Conservation (phyloP, 1,284 basidiomycete genomes). For the Stygiomarasmius scandens region DNA sequence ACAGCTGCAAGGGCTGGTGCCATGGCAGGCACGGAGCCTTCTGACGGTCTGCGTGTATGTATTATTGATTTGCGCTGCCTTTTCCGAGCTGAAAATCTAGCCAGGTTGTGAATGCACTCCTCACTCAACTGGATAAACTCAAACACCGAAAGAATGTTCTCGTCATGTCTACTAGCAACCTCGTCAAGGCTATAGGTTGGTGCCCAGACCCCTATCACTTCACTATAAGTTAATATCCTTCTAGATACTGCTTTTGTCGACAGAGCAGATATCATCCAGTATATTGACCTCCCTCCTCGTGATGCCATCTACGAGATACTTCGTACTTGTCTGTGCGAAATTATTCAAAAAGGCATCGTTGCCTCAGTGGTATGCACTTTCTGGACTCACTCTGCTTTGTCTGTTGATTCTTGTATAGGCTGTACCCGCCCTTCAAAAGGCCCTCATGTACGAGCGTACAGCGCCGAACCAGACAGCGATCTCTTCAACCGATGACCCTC, state of each 20-base stretch:
- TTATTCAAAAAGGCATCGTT: constrained; percentile 77
- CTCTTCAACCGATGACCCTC: constrained; percentile 31
- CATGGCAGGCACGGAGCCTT: constrained; percentile 92
- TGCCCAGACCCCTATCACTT: constrained; percentile 4
- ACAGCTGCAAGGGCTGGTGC: constrained; percentile 94
- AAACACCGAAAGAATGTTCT: constrained; percentile 92
- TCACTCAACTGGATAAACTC: constrained; percentile 96
- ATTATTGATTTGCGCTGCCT: not conserved
- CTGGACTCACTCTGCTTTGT: constrained; percentile 5
- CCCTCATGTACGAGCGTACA: constrained; percentile 57
- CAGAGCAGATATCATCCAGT: constrained; percentile 96
- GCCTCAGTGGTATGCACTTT: constrained; percentile 48
- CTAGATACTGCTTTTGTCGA: constrained; percentile 94
- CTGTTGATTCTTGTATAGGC: constrained; percentile 39
- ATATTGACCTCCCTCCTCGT: constrained; percentile 86
- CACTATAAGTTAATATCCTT: not conserved
- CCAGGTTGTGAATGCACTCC: constrained; percentile 95
- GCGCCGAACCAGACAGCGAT: constrained; percentile 16
- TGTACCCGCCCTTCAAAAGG: constrained; percentile 64
- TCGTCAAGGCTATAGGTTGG: constrained; percentile 91
- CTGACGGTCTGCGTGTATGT: constrained; percentile 88
- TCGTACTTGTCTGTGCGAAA: constrained; percentile 80
- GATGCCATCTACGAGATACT: constrained; percentile 95
- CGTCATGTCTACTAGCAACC: constrained; percentile 96
- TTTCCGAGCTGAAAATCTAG: not conserved